These are phyloP conservation scores for Pseudogymnoascus destructans DNA, from an alignment of 2,329 filamentous ascomycete species.

Conservation along the genomic window DNA sequence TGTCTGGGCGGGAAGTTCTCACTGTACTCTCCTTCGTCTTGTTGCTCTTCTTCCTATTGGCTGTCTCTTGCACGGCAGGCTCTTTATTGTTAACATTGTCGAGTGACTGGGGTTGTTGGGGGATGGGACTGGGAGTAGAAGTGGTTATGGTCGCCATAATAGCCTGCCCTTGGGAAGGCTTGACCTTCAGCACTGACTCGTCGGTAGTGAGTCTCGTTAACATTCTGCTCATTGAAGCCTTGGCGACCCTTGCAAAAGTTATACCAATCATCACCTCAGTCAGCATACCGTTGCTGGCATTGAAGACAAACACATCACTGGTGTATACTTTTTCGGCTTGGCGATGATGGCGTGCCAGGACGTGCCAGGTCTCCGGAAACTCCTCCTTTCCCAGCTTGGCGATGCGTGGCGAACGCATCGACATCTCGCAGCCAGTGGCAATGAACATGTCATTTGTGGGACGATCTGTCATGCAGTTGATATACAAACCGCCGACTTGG, in stretches of 20 bases:
- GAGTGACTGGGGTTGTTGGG: too few relatives aligned
- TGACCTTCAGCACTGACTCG: not conserved
- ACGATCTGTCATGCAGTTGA: slow-evolving; percentile 27
- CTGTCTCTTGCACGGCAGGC: too few relatives aligned
- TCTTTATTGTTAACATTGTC: too few relatives aligned
- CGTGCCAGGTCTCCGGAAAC: slow-evolving; percentile 21
- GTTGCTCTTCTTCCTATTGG: not conserved
- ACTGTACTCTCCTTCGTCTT: not conserved
- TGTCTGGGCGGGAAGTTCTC: not conserved
- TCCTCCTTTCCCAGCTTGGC: slow-evolving; percentile 9
- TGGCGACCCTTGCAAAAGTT: slow-evolving; percentile 22
- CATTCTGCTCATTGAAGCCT: slow-evolving; percentile 23
- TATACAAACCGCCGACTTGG: slow-evolving; percentile 29
- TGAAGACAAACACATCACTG: slow-evolving; percentile 28
- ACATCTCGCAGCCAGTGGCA: slow-evolving; percentile 23
- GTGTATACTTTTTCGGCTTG: slow-evolving; percentile 21
- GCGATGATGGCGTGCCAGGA: slow-evolving; percentile 21
- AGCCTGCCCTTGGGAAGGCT: too few relatives aligned
- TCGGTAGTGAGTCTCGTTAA: slow-evolving; percentile 19
- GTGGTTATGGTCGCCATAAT: too few relatives aligned
- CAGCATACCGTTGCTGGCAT: slow-evolving; percentile 22
- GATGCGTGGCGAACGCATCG: slow-evolving; percentile 24
- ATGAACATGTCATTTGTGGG: slow-evolving; percentile 25
- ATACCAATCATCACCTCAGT: slow-evolving; percentile 27
- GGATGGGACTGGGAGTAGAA: too few relatives aligned